Conservation (phyloP, 2,329 filamentous ascomycete genomes). For the Phialocephala subalpina region DNA sequence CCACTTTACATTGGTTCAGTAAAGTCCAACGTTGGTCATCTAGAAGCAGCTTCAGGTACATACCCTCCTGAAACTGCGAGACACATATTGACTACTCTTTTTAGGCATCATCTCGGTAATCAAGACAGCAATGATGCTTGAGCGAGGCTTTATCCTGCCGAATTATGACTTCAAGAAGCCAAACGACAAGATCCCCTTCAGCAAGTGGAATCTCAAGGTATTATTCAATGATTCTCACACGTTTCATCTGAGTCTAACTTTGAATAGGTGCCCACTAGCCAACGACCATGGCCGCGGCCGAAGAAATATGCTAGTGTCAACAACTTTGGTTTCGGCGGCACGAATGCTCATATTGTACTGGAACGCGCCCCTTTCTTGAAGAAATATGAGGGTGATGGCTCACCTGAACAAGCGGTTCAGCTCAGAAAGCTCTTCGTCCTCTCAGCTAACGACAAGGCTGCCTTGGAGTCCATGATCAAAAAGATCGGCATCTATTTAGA, state of each 20-base stretch:
- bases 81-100: conserved; percentile 3
- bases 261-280: conserved; percentile 41
- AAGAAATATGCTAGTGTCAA: conserved; percentile 57
- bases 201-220: conserved; percentile 49
- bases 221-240: not conserved
- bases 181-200: conserved; percentile 48
- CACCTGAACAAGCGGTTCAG: conserved; percentile 32
- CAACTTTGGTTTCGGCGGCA: conserved; percentile 48
- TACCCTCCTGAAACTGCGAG: not conserved
- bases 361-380: conserved; percentile 40
- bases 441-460: conserved; percentile 40
- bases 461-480: conserved; percentile 39
- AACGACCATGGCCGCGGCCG: conserved; percentile 38
- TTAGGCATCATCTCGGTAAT: conserved; percentile 39
- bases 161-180: conserved; percentile 46
- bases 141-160: conserved; percentile 41
- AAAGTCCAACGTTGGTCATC: conserved; percentile 45
- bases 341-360: conserved; percentile 49
- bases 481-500: conserved; percentile 41
- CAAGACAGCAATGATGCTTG: conserved; percentile 42
- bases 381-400: conserved; percentile 36
- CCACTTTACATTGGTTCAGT: conserved; percentile 40
- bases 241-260: conserved; percentile 21
- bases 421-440: conserved; percentile 42
- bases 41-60: conserved; percentile 44